Percentiles rank a stretch among this genome's conserved stretches.
phyloP scores from a whole-genome alignment of 306 rosid genomes.

The Aeschynomene evenia region DNA sequence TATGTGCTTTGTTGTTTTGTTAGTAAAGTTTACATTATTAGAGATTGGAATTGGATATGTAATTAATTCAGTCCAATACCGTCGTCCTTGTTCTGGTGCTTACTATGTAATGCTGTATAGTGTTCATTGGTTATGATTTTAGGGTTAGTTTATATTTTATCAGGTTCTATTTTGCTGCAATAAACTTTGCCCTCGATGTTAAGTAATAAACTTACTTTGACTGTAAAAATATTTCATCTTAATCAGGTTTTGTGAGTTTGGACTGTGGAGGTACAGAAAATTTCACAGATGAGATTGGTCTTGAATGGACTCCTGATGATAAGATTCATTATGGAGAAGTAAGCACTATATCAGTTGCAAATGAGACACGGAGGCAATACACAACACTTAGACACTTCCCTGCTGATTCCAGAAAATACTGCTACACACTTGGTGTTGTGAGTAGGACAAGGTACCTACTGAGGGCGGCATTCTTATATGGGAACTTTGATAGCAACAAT shows the following conservation, averaged over 20 bases:
- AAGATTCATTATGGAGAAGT: constrained; percentile 52
- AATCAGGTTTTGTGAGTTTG: constrained; percentile 84
- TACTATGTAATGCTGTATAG: too few relatives aligned
- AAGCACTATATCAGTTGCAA: constrained; percentile 52
- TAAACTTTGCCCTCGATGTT: too few relatives aligned
- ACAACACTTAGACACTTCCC: constrained; percentile 72
- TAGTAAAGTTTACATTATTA: background rate
- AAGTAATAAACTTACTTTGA: too few relatives aligned
- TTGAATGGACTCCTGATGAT: constrained; percentile 70
- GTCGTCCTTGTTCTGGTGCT: too few relatives aligned
- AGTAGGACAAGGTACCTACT: constrained; percentile 84
- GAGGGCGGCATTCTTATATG: constrained; percentile 86
- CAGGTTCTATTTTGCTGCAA: too few relatives aligned
- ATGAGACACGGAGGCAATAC: constrained; percentile 73
- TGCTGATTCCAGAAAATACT: constrained; percentile 84
- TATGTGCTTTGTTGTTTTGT: background rate
- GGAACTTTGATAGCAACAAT: constrained; percentile 81
- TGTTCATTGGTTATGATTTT: too few relatives aligned
- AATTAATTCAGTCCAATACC: background rate
- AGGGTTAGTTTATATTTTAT: too few relatives aligned
- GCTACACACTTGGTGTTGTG: constrained; percentile 73
- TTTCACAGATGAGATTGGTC: constrained; percentile 77
- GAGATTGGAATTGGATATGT: background rate
- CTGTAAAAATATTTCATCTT: constrained; percentile 14
- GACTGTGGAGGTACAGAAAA: constrained; percentile 82